phyloP scores from a whole-genome alignment of 805 yeast species.

The Sporopachydermia quercuum region DNA sequence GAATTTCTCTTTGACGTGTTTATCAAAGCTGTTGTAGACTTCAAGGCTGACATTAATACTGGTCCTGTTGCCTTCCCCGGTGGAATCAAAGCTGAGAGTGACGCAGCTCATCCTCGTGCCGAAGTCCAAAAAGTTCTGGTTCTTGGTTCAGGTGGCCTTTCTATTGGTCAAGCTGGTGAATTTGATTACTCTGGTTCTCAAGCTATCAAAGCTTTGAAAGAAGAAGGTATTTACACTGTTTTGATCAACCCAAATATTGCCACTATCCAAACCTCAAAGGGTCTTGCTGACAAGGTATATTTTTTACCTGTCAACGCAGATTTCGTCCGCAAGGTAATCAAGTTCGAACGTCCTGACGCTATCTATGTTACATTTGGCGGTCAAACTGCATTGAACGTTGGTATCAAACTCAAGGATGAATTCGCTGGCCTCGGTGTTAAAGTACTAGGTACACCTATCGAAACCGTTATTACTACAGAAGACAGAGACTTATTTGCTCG shows the following conservation, averaged over 20 bases:
- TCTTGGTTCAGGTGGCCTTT: conserved; percentile 95
- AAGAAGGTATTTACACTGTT: conserved; percentile 93
- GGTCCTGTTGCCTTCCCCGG: conserved; percentile 84
- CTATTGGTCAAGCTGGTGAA: conserved; percentile 99
- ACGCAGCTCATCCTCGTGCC: conserved; percentile 61
- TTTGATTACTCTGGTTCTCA: conserved; percentile 98
- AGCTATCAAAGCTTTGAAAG: conserved; percentile 96
- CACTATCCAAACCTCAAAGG: conserved; percentile 95
- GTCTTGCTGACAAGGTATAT: conserved; percentile 94
- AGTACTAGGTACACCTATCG: conserved; percentile 93
- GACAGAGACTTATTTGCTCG: conserved; percentile 92
- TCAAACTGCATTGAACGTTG: conserved; percentile 93
- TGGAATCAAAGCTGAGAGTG: conserved; percentile 60
- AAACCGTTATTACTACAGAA: conserved; percentile 92
- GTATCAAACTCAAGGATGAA: conserved; percentile 91
- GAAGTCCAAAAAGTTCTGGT: conserved; percentile 84
- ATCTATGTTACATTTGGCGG: conserved; percentile 97
- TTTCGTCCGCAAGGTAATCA: conserved; percentile 87
- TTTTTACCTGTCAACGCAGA: conserved; percentile 96
- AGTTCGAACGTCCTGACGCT: conserved; percentile 93
- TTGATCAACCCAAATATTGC: conserved; percentile 97
- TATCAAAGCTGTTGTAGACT: conserved; percentile 59
- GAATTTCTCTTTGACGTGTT: conserved; percentile 93
- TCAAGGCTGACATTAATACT: conserved; percentile 15
- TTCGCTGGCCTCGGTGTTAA: conserved; percentile 83